Conservation (phyloP, 2,329 filamentous ascomycete genomes). For the Rasamsonia emersonii region DNA sequence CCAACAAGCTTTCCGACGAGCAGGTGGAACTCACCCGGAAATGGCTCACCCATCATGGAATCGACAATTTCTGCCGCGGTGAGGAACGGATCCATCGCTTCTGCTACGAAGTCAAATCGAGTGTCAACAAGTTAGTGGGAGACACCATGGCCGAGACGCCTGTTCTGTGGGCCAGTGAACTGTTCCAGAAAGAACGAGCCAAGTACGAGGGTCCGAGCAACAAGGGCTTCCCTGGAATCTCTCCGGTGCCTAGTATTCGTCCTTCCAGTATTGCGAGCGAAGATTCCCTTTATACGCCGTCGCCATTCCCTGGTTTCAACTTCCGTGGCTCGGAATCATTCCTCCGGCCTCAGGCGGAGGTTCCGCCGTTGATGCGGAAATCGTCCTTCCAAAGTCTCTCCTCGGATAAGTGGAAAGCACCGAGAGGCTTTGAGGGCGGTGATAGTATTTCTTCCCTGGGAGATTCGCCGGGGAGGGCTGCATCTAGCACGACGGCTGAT, state of each 20-base stretch:
- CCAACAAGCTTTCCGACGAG: constrained; percentile 92
- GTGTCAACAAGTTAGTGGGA: constrained; percentile 75
- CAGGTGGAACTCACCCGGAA: constrained; percentile 76
- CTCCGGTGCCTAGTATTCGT: constrained; percentile 38
- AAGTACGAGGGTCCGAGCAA: constrained; percentile 34
- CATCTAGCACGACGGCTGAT: constrained; percentile 62
- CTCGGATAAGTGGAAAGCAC: constrained; percentile 54
- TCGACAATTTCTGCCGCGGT: constrained; percentile 89
- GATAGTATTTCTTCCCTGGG: constrained; percentile 49
- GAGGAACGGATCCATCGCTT: constrained; percentile 94
- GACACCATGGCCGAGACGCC: constrained; percentile 77
- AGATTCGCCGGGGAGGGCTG: constrained; percentile 58
- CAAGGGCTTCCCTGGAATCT: constrained; percentile 27
- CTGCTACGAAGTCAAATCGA: constrained; percentile 79
- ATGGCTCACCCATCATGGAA: constrained; percentile 72
- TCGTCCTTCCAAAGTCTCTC: constrained; percentile 63
- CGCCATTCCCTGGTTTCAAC: constrained; percentile 16
- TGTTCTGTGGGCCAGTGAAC: constrained; percentile 83
- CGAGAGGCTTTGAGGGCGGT: constrained; percentile 48
- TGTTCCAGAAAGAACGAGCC: constrained; percentile 64
- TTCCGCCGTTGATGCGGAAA: constrained; percentile 42
- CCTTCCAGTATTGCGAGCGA: constrained; percentile 39
- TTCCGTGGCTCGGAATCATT: constrained; percentile 22
- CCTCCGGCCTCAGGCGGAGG: constrained; percentile 24
- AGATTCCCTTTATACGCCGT: constrained; percentile 24